These are phyloP conservation scores for Aspergillus puulaauensis DNA, from an alignment of 2,329 filamentous ascomycete species.

Conservation along the genomic window DNA sequence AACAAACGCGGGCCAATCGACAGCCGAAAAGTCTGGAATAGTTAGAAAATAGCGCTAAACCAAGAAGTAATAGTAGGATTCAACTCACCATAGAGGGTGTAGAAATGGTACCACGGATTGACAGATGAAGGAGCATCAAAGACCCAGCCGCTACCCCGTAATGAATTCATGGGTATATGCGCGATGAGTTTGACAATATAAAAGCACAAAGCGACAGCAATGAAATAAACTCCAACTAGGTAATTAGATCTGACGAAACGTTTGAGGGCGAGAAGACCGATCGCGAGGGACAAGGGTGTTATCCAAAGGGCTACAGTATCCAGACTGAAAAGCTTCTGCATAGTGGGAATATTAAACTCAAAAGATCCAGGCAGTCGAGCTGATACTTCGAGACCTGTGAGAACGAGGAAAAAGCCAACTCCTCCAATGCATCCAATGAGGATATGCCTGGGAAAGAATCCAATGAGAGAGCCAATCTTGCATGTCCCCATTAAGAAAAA, in stretches of 20 bases:
- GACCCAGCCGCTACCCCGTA: conserved; percentile 81
- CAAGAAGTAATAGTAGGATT: not conserved
- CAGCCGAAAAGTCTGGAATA: conserved; percentile 68
- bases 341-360: conserved; percentile 73
- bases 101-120: conserved; percentile 97
- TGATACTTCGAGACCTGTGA: conserved; percentile 91
- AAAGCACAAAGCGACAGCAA: conserved; percentile 68
- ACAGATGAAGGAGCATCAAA: conserved; percentile 81
- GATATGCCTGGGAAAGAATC: conserved; percentile 95
- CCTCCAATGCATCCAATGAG: conserved; percentile 96
- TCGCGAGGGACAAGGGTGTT: conserved; percentile 72
- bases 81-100: conserved; percentile 84
- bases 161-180: conserved; percentile 61
- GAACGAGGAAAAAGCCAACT: conserved; percentile 90
- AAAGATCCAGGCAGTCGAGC: conserved; percentile 83
- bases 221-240: conserved; percentile 82
- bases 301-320: conserved; percentile 82
- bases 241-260: conserved; percentile 77
- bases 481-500: conserved; percentile 90
- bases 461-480: conserved; percentile 85
- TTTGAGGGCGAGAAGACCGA: conserved; percentile 74
- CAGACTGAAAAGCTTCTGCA: conserved; percentile 69
- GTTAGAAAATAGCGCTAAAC: conserved; percentile 4
- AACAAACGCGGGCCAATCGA: conserved; percentile 80
- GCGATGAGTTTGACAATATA: conserved; percentile 52